Percentiles rank a stretch among this genome's conserved stretches.
Evolutionary conservation across 2,329 filamentous ascomycete genomes (phyloP).

Genomic region (Ceratocystis lukuohia): DNA sequence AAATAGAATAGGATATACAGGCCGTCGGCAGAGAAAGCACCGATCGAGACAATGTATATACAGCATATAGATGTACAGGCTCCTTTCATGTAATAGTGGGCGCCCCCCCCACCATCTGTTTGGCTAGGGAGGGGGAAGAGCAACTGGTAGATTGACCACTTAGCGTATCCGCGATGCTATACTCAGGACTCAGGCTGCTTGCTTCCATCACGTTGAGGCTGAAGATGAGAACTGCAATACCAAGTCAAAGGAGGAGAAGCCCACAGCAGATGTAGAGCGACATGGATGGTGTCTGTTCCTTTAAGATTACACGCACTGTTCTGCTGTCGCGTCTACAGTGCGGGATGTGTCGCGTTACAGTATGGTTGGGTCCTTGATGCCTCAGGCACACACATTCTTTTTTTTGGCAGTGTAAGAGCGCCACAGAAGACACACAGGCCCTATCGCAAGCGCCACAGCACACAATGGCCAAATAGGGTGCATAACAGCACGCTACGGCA

Average conservation of each 20-base stretch:
- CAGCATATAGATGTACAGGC: background rate
- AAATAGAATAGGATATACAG: background rate
- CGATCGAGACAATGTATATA: background rate
- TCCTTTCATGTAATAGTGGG: background rate
- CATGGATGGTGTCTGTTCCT: background rate
- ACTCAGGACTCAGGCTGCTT: no score
- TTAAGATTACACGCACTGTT: slow-evolving; percentile 8
- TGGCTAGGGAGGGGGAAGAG: no score
- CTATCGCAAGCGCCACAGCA: slow-evolving; percentile 10
- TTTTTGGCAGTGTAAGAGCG: background rate
- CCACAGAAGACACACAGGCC: background rate
- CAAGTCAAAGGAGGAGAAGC: background rate
- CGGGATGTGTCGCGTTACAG: background rate
- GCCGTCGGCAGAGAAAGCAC: background rate
- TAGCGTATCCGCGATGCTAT: no score
- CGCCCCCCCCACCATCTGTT: no score
- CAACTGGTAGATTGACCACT: no score
- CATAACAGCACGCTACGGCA: no score
- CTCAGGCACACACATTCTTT: slow-evolving; percentile 13
- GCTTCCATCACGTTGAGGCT: background rate
- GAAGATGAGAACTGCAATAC: background rate
- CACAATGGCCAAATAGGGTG: background rate
- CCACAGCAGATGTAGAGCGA: background rate
- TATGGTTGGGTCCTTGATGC: slow-evolving; percentile 2
- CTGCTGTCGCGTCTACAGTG: slow-evolving; percentile 1